Conservation (phyloP, 495 filamentous ascomycete genomes). For the Chaetomium fimeti region DNA sequence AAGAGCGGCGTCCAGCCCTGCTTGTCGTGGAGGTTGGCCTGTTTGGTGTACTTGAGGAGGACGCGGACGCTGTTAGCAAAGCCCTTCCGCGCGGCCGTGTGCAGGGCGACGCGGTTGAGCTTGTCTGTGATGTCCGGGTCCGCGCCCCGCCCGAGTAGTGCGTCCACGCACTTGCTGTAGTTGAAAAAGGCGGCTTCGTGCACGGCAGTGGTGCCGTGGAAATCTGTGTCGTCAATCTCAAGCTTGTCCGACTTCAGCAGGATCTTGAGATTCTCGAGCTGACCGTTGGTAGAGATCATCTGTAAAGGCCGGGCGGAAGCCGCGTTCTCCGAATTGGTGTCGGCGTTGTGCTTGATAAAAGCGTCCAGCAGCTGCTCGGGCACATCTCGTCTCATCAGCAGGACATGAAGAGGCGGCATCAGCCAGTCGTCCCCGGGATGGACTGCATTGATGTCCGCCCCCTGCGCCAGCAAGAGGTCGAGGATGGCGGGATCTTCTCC, state of each 20-base stretch:
- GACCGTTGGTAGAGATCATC: conserved; percentile 13
- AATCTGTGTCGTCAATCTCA: conserved; percentile 28
- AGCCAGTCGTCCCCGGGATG: not conserved
- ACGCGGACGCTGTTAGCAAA: conserved; percentile 46
- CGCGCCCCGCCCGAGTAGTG: conserved; percentile 31
- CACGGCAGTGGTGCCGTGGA: conserved; percentile 26
- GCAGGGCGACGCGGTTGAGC: conserved; percentile 52
- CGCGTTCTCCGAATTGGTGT: conserved; percentile 23
- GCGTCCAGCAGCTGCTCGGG: conserved; percentile 15
- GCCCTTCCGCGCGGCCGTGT: conserved; percentile 53
- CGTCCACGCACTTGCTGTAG: conserved; percentile 9
- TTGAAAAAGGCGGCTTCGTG: conserved; percentile 18
- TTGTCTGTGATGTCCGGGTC: conserved; percentile 45
- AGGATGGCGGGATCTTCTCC: conserved; percentile 17
- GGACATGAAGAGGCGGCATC: conserved; percentile 16
- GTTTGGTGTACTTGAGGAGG: conserved; percentile 47
- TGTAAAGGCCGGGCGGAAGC: conserved; percentile 16
- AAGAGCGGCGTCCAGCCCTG: conserved; percentile 30
- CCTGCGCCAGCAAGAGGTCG: conserved; percentile 19
- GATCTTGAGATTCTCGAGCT: conserved; percentile 21
- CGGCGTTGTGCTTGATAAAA: conserved; percentile 21
- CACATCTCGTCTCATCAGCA: conserved; percentile 12
- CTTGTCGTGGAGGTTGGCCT: conserved; percentile 39
- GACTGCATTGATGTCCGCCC: conserved; percentile 23
- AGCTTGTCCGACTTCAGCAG: conserved; percentile 13